Evolutionary conservation across 768 basidiomycete genomes (phyloP).

Genomic region (Termitomyces heimii): DNA sequence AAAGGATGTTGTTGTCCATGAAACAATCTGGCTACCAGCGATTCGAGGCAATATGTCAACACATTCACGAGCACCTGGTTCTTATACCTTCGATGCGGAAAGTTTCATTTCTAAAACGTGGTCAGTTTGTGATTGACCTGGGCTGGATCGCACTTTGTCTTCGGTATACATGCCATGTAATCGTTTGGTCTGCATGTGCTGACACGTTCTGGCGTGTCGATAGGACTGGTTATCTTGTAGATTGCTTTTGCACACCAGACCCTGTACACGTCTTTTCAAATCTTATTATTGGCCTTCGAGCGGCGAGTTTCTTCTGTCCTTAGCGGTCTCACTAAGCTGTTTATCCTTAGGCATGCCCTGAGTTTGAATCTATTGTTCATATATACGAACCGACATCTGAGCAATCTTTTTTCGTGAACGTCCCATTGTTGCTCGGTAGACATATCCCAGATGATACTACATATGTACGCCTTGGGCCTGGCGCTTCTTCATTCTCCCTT

Average conservation of each 20-base stretch:
- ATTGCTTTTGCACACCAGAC: conserved; percentile 31
- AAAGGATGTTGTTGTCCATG: not conserved
- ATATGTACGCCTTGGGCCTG: conserved; percentile 13
- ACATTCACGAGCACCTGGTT: conserved; percentile 9
- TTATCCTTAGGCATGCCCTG: conserved; percentile 1
- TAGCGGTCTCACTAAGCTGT: not conserved
- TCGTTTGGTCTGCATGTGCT: not conserved
- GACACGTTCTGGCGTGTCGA: not conserved
- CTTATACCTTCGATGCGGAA: conserved; percentile 9
- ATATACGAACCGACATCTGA: conserved; percentile 38
- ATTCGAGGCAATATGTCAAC: conserved; percentile 2
- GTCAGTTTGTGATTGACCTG: conserved; percentile 32
- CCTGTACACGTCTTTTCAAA: conserved; percentile 27
- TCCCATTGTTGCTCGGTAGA: conserved; percentile 14
- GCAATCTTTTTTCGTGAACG: conserved; percentile 56
- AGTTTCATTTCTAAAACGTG: conserved; percentile 12
- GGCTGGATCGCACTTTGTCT: conserved; percentile 35
- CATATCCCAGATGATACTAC: not conserved
- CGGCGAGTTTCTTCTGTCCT: conserved; percentile 18
- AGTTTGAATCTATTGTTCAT: conserved; percentile 37
- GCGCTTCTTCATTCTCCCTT: conserved; percentile 9
- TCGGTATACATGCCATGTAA: conserved; percentile 25
- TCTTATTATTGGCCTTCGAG: conserved; percentile 33
- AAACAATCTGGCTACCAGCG: not conserved
- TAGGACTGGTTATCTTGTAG: conserved; percentile 49